Evolutionary conservation across 495 filamentous ascomycete genomes (phyloP).

Genomic region (Penicillium longicatenatum): DNA sequence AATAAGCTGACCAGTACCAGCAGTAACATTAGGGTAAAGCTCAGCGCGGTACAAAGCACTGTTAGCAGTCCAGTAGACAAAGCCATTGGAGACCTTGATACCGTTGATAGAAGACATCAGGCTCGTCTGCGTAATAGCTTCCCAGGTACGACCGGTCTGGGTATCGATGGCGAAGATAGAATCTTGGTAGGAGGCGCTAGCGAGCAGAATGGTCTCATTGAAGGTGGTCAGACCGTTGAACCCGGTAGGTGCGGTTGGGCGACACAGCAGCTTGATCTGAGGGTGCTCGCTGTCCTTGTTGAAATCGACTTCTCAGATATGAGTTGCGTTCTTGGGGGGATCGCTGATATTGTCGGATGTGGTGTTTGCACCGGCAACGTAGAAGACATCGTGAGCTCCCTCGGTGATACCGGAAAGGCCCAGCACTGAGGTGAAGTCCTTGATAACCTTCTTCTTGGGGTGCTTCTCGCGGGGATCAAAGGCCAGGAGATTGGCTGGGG

Average conservation of each 20-base stretch:
- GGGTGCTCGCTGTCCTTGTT: not conserved
- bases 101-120: not conserved
- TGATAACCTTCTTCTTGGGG: not conserved
- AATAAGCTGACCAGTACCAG: not conserved
- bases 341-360: constrained; percentile 3
- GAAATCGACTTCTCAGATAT: constrained; percentile 1
- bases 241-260: not conserved
- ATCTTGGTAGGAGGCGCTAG: constrained; percentile 3
- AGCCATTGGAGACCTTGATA: constrained; percentile 1
- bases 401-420: not conserved
- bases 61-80: not conserved
- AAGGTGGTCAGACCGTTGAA: not conserved
- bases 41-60: constrained; percentile 1
- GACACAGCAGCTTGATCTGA: not conserved
- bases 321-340: not conserved
- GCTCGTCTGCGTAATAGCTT: not conserved
- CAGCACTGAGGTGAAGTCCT: not conserved
- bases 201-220: constrained; percentile 1
- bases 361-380: not conserved
- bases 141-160: not conserved
- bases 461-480: not conserved
- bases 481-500: not conserved
- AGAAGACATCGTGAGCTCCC: not conserved
- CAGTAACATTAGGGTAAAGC: not conserved
- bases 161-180: constrained; percentile 3